Evolutionary conservation across 1,284 basidiomycete species (phyloP), one percentile per base, ranked within the genome.

Genomic region (Athelia psychrophila): DNA sequence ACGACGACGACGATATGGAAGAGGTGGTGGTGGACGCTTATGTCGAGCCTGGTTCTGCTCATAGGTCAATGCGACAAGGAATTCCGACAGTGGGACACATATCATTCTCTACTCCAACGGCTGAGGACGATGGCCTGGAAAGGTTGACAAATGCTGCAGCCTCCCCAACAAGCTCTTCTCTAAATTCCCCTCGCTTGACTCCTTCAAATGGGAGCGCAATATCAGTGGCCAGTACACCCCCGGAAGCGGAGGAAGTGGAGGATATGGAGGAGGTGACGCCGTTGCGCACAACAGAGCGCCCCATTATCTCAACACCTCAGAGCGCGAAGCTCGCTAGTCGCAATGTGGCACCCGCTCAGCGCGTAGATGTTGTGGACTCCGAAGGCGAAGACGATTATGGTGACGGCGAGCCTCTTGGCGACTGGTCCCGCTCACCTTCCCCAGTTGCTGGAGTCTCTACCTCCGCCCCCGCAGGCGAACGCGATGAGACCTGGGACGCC

Each of bases 401-500:
- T 6, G 56, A 54, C 19, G 70, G 67, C 22, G 66, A 65, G 36
- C 56, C 58, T 24, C 55, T 55, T 16, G 67, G 70, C 16, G 68
- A 69, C 9, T 83, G 81, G 78, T 84, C 83, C 9, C 76, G 78
- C 16, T 77, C 80, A 2, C 74, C 78, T 10, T 77, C 77, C 20
- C 79, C 79, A 2, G 60, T 64, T 27, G 59, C 56, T 13, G 59
- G 47, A 19, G 59, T 51, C 35, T 36, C 55, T 44, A 57, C 55
- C 18, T 40, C 54, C 15, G 51, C 44, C 20, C 52, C 53, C 50
- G 56, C 59, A 1, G 54, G 64, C 1, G 60, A 66, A 8, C 57
- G 64, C 2, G 63, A 56, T 12, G 57, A 75, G 48, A 70, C 67
- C 53, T 90, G 81, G 82, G 91, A 86, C 60, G 88, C 80, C n/a